phyloP scores from a whole-genome alignment of 176 grass and related monocot genomes.

The Musa acuminata region DNA sequence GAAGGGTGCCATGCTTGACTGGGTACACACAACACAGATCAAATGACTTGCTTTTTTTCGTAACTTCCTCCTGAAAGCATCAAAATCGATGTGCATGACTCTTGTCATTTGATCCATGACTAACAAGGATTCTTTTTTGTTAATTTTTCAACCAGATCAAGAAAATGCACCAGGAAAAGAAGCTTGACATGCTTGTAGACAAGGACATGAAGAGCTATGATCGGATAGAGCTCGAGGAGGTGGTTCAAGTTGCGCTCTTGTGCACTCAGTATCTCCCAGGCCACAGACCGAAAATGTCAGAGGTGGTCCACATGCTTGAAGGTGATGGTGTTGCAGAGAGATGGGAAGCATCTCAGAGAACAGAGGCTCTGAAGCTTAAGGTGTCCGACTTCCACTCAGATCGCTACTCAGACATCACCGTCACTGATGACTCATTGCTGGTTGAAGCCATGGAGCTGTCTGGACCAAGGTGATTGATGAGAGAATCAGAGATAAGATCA shows the following conservation, averaged over 20 bases:
- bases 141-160: slow-evolving; percentile 58
- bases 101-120: background rate
- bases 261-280: slow-evolving; percentile 81
- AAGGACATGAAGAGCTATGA: slow-evolving; percentile 51
- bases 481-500: background rate
- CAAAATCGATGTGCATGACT: too few relatives aligned
- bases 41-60: background rate
- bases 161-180: slow-evolving; percentile 95
- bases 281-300: slow-evolving; percentile 79
- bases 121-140: background rate
- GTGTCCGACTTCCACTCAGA: slow-evolving; percentile 48
- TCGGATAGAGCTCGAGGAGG: slow-evolving; percentile 75
- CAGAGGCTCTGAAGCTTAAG: slow-evolving; percentile 45
- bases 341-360: slow-evolving; percentile 79
- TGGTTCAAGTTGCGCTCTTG: slow-evolving; percentile 80
- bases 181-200: slow-evolving; percentile 65
- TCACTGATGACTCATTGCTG: slow-evolving; percentile 73
- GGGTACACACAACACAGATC: slow-evolving; percentile 36
- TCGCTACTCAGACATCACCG: slow-evolving; percentile 64
- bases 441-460: slow-evolving; percentile 92
- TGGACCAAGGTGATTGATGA: slow-evolving; percentile 54
- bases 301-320: slow-evolving; percentile 89
- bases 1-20: slow-evolving; percentile 91
- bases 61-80: too few relatives aligned
- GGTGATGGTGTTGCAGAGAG: slow-evolving; percentile 79